phyloP scores from a whole-genome alignment of 306 rosid genomes.

The Rosa lucieae region DNA sequence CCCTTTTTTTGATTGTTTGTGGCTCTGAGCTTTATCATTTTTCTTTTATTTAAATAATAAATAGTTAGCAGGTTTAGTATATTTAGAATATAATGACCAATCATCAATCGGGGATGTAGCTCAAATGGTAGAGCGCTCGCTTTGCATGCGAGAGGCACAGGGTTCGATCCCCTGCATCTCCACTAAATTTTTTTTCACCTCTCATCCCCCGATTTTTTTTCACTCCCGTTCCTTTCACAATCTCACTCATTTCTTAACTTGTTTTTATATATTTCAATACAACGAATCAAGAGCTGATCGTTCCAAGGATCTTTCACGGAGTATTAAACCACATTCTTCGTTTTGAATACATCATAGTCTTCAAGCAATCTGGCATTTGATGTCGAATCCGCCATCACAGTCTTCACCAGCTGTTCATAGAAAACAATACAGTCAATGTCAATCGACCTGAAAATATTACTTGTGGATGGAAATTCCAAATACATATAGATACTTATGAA shows the following conservation, averaged over 20 bases:
- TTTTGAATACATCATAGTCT: slow-evolving; percentile 47
- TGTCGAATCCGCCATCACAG: slow-evolving; percentile 29
- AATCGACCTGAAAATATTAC: not conserved
- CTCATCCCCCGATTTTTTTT: too few relatives aligned
- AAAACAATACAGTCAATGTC: not conserved
- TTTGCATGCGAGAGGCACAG: not conserved
- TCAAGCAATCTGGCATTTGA: slow-evolving; percentile 31
- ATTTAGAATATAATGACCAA: too few relatives aligned
- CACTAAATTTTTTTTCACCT: not conserved
- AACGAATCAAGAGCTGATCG: too few relatives aligned
- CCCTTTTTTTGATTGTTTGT: too few relatives aligned
- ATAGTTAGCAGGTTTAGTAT: too few relatives aligned
- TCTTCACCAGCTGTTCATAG: slow-evolving; percentile 37
- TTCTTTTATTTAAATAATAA: too few relatives aligned
- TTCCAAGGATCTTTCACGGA: not conserved
- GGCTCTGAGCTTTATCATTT: too few relatives aligned
- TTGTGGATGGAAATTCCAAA: not conserved
- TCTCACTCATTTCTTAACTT: too few relatives aligned
- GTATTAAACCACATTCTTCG: too few relatives aligned
- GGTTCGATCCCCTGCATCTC: slow-evolving; percentile 9
- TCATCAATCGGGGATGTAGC: not conserved
- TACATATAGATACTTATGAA: not conserved
- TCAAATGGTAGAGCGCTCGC: slow-evolving; percentile 8
- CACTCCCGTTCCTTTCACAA: too few relatives aligned
- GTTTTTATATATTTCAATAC: too few relatives aligned